Conservation (phyloP, 345 rosid species). For the Lepidium aucheri region DNA sequence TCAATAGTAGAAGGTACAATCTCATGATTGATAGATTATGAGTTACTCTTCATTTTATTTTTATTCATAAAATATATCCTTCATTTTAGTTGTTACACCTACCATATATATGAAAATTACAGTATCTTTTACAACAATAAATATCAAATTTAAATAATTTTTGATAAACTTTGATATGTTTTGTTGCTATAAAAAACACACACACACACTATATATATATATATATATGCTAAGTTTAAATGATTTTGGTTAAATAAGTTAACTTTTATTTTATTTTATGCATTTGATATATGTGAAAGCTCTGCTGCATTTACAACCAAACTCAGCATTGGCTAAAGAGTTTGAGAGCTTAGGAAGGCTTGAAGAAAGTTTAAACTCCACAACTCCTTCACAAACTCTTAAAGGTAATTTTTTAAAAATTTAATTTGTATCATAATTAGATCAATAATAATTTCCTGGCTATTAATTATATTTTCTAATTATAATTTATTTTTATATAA, state of each 20-base stretch:
- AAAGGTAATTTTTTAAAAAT: constrained; percentile 24
- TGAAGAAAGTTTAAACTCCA: constrained; percentile 4
- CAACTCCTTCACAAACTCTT: constrained; percentile 17
- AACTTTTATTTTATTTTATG: neutral
- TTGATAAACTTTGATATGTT: no score
- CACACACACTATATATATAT: no score
- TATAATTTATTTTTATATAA: neutral
- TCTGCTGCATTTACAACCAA: constrained; percentile 52
- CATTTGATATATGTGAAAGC: constrained; percentile 30
- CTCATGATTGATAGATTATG: neutral
- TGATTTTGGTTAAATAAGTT: neutral
- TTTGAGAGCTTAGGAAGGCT: constrained; percentile 49
- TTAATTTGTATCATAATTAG: neutral
- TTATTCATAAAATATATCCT: neutral
- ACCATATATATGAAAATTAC: neutral
- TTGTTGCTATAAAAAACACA: no score
- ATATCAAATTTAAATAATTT: no score
- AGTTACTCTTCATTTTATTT: neutral
- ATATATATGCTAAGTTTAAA: neutral
- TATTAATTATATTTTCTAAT: neutral
- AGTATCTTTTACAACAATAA: neutral
- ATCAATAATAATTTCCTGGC: no score
- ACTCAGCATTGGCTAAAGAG: constrained; percentile 56
- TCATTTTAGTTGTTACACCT: neutral
- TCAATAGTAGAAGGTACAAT: neutral